phyloP scores from a whole-genome alignment of 345 rosid species.

The Salix koriyanagi region DNA sequence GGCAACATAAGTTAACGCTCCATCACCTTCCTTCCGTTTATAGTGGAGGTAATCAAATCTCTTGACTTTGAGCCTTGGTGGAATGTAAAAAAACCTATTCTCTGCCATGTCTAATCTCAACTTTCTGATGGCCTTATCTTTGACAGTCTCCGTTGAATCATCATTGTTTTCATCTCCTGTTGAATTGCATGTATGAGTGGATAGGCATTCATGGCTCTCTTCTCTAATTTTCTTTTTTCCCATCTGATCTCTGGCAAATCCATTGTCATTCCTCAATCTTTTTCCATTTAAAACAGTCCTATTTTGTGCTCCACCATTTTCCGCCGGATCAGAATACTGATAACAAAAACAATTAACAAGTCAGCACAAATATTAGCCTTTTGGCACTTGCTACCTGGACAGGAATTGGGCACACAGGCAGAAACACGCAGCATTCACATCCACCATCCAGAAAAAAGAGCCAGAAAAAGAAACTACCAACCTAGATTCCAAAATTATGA shows the following conservation, averaged over 20 bases:
- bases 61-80: conserved; percentile 58
- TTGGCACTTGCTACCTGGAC: background rate
- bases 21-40: conserved; percentile 55
- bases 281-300: conserved; percentile 11
- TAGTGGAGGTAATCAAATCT: conserved; percentile 61
- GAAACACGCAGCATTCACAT: background rate
- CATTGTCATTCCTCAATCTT: conserved; percentile 33
- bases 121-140: conserved; percentile 36
- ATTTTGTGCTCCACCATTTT: background rate
- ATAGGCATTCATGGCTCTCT: conserved; percentile 13
- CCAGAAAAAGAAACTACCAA: background rate
- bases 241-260: conserved; percentile 7
- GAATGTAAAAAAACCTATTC: conserved; percentile 60
- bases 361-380: background rate
- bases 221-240: conserved; percentile 20
- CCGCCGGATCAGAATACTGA: conserved; percentile 25
- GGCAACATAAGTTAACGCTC: conserved; percentile 46
- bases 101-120: conserved; percentile 67
- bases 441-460: background rate
- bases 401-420: background rate
- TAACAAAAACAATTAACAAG: background rate
- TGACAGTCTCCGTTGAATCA: conserved; percentile 9
- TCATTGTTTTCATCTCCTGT: conserved; percentile 12
- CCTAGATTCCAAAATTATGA: no score
- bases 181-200: conserved; percentile 12